Evolutionary conservation across 1,284 basidiomycete genomes (phyloP).

Genomic region (Cutaneotrichosporon curvatum): DNA sequence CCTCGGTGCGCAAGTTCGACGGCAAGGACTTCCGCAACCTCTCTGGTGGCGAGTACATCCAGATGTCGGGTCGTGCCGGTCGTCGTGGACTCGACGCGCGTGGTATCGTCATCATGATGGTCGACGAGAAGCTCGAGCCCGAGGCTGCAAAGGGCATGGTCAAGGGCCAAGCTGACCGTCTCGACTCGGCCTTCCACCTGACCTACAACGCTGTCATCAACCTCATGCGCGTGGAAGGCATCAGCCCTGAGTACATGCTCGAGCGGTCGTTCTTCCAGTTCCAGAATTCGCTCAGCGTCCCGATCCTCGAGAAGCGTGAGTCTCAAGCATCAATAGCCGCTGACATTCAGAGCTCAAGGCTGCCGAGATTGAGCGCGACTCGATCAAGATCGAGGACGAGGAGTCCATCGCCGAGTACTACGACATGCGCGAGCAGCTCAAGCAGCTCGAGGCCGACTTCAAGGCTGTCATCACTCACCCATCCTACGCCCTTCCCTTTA

Average conservation of each 20-base stretch:
- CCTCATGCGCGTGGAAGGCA: constrained; percentile 95
- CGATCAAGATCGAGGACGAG: constrained; percentile 74
- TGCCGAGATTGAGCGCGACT: constrained; percentile 64
- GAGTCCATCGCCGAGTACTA: constrained; percentile 81
- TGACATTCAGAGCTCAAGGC: constrained; percentile 58
- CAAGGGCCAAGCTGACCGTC: constrained; percentile 92
- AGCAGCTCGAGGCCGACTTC: constrained; percentile 79
- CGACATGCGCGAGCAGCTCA: constrained; percentile 80
- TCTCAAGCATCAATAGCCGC: too few species aligned
- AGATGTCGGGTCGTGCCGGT: constrained; percentile 98
- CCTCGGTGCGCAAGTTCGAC: constrained; percentile 90
- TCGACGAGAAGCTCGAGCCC: constrained; percentile 95
- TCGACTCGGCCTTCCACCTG: constrained; percentile 97
- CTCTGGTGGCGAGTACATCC: constrained; percentile 76
- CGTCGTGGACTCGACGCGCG: constrained; percentile 94
- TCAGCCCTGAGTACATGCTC: constrained; percentile 98
- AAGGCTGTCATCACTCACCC: constrained; percentile 90
- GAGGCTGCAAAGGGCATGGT: constrained; percentile 91
- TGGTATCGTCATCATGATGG: constrained; percentile 99
- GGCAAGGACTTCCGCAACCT: constrained; percentile 90
- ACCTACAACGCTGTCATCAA: constrained; percentile 99
- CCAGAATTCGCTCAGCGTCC: constrained; percentile 86
- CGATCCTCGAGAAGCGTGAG: constrained; percentile 75
- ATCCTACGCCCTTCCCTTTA: constrained; percentile 83
- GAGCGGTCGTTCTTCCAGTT: constrained; percentile 98